phyloP scores from a whole-genome alignment of 106 monocot species.

The Dioscorea dumetorum region DNA sequence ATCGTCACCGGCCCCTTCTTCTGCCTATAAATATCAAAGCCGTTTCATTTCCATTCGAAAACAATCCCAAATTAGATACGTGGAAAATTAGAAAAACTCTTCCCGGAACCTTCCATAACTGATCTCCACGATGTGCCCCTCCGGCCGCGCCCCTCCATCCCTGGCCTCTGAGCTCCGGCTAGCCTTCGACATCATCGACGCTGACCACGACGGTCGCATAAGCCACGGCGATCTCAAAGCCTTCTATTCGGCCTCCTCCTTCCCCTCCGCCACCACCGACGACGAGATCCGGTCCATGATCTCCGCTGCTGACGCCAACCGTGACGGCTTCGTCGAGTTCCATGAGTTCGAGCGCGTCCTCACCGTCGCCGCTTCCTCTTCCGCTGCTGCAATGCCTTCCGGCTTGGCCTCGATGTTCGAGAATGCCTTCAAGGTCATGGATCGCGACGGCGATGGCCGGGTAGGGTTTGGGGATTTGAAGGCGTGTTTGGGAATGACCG shows the following conservation, averaged over 20 bases:
- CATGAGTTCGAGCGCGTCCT: constrained; percentile 80
- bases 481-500: constrained; percentile 40
- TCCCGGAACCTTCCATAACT: neutral
- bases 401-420: constrained; percentile 15
- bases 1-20: neutral
- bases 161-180: constrained; percentile 17
- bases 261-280: constrained; percentile 19
- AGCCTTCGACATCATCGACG: constrained; percentile 84
- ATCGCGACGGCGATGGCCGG: constrained; percentile 78
- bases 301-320: constrained; percentile 60
- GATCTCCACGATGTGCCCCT: constrained; percentile 53
- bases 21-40: constrained; percentile 12
- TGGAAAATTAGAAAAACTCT: neutral
- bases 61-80: neutral
- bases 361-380: neutral
- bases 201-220: constrained; percentile 85
- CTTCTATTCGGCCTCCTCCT: constrained; percentile 31
- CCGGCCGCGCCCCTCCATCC: constrained; percentile 15
- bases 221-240: constrained; percentile 62
- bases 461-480: constrained; percentile 82
- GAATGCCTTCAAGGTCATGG: constrained; percentile 80
- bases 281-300: constrained; percentile 69
- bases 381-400: neutral
- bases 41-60: neutral
- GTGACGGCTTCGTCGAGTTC: constrained; percentile 75